These are phyloP conservation scores for Botrytis cinerea DNA, from an alignment of 2,329 filamentous ascomycete species.

Conservation along the genomic window DNA sequence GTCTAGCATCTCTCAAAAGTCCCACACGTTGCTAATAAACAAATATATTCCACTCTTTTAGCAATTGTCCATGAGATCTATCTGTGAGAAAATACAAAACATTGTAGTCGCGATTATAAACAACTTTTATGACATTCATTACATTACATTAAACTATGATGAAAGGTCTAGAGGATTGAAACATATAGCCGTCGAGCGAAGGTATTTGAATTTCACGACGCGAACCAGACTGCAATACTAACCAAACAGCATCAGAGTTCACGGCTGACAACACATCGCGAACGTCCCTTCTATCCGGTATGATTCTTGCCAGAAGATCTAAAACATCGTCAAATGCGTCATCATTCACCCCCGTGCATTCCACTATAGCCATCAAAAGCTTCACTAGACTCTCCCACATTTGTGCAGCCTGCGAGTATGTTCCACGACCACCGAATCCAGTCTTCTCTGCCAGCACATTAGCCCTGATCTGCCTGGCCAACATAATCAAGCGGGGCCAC, in stretches of 20 bases:
- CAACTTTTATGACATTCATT: not conserved
- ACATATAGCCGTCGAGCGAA: conserved; percentile 46
- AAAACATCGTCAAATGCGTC: conserved; percentile 72
- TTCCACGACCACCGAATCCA: conserved; percentile 49
- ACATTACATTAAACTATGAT: not conserved
- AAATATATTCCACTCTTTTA: conserved; percentile 18
- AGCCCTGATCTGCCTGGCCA: conserved; percentile 49
- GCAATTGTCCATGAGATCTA: not conserved
- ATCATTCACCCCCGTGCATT: conserved; percentile 65
- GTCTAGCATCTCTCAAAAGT: conserved; percentile 14
- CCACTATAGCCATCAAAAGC: conserved; percentile 62
- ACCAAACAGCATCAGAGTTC: conserved; percentile 78
- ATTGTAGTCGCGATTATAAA: not conserved
- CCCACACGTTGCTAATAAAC: not conserved
- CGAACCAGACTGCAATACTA: conserved; percentile 45
- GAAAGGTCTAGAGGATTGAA: conserved; percentile 33
- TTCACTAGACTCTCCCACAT: conserved; percentile 64
- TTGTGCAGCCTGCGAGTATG: conserved; percentile 62
- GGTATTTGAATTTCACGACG: conserved; percentile 44
- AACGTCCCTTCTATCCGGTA: conserved; percentile 51
- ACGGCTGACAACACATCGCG: conserved; percentile 60
- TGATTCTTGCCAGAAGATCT: conserved; percentile 56
- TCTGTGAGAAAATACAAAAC: not conserved
- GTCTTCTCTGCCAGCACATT: conserved; percentile 46
- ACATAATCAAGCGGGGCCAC: conserved; percentile 60